Evolutionary conservation across 1,284 basidiomycete species (phyloP).

Genomic region (Cutaneotrichosporon sp.): DNA sequence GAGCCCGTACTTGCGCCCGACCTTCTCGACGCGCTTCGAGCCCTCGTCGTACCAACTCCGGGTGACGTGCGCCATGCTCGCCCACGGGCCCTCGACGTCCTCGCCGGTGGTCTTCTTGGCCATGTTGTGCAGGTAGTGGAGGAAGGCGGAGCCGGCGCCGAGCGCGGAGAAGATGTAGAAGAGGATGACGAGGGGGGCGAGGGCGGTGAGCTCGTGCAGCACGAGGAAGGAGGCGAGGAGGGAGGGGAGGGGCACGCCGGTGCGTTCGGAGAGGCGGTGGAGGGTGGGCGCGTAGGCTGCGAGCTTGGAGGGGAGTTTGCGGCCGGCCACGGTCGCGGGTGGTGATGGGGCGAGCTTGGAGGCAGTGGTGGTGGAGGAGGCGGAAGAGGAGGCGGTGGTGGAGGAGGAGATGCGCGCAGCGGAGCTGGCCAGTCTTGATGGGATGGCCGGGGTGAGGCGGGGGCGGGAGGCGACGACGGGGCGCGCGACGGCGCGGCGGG

Average conservation of each 20-base stretch:
- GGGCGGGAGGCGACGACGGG: background rate
- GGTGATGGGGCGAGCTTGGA: slow-evolving; percentile 3
- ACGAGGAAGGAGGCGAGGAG: slow-evolving; percentile 76
- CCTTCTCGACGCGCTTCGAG: slow-evolving; percentile 66
- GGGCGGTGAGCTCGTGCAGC: slow-evolving; percentile 83
- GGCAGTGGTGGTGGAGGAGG: too few species aligned
- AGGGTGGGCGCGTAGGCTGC: slow-evolving; percentile 37
- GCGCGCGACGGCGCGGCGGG: background rate
- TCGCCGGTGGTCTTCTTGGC: slow-evolving; percentile 13
- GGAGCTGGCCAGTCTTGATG: background rate
- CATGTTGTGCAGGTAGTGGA: slow-evolving; percentile 52
- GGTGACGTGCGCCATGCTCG: slow-evolving; percentile 55
- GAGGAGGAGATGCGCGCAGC: background rate
- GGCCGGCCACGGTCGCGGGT: background rate
- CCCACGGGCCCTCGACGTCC: slow-evolving; percentile 10
- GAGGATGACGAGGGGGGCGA: slow-evolving; percentile 71
- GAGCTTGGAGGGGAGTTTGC: slow-evolving; percentile 20
- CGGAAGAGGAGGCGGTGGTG: too few species aligned
- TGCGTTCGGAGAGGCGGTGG: slow-evolving; percentile 32
- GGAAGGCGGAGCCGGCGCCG: slow-evolving; percentile 70
- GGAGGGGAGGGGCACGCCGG: slow-evolving; percentile 65
- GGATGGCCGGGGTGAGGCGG: background rate
- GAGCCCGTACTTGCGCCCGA: slow-evolving; percentile 75
- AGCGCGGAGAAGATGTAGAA: slow-evolving; percentile 71
- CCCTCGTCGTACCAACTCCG: slow-evolving; percentile 72